Evolutionary conservation across 2,329 filamentous ascomycete species (phyloP).

Genomic region (Hypoxylon sp.): DNA sequence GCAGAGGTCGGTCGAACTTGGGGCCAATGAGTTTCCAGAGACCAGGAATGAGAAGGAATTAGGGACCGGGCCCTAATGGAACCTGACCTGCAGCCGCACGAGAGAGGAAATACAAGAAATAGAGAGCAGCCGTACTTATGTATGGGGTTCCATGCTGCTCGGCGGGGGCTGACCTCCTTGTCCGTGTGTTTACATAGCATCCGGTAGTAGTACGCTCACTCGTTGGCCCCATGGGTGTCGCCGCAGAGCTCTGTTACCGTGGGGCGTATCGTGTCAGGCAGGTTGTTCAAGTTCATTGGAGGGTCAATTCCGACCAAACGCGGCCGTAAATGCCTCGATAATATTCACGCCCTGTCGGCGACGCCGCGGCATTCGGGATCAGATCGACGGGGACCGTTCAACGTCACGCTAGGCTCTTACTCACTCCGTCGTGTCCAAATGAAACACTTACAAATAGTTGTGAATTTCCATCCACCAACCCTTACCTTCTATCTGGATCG

Average conservation of each 20-base stretch:
- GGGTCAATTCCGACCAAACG: conserved; percentile 2
- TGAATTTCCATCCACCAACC: not conserved
- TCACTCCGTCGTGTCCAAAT: not conserved
- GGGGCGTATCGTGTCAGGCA: not conserved
- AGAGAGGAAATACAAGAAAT: not conserved
- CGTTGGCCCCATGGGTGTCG: too few relatives aligned
- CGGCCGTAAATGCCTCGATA: conserved; percentile 1
- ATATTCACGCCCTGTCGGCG: conserved; percentile 9
- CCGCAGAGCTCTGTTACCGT: too few relatives aligned
- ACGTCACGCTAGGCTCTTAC: not conserved
- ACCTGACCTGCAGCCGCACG: not conserved
- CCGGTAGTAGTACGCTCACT: too few relatives aligned
- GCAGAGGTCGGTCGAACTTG: not conserved
- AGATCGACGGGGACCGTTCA: not conserved
- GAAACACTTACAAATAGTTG: too few relatives aligned
- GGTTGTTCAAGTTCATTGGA: conserved; percentile 7
- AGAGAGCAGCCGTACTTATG: not conserved
- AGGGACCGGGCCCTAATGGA: not conserved
- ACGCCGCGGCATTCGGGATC: conserved; percentile 10
- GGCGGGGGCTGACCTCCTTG: too few relatives aligned
- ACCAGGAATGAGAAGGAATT: not conserved
- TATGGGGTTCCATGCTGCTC: not conserved
- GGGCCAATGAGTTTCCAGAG: not conserved
- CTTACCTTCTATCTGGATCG: not conserved
- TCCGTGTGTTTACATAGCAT: too few relatives aligned